These are phyloP conservation scores for Trichoderma asperelloides DNA, from an alignment of 495 filamentous ascomycete species.

Conservation along the genomic window DNA sequence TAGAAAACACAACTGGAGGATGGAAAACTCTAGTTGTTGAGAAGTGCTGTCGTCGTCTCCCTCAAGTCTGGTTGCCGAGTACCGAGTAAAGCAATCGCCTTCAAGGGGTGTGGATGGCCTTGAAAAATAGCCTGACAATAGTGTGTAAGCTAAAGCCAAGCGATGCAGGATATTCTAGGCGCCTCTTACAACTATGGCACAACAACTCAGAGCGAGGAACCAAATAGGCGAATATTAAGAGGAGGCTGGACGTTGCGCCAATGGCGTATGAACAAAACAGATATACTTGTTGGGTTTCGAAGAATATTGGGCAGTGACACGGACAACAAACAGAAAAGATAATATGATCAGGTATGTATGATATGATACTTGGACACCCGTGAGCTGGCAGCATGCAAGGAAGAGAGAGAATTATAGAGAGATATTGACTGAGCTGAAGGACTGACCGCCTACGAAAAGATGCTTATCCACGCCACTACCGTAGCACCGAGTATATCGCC, in stretches of 20 bases:
- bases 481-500: slow-evolving; percentile 4
- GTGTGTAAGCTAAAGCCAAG: neutral
- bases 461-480: neutral
- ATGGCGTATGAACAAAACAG: neutral
- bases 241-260: neutral
- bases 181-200: neutral
- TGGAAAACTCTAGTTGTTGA: neutral
- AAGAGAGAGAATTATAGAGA: neutral
- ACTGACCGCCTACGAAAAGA: neutral
- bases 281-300: neutral
- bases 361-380: neutral
- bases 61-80: neutral
- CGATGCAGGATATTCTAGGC: neutral
- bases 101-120: neutral
- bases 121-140: neutral
- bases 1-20: neutral
- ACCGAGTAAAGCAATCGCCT: neutral
- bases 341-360: too few relatives aligned
- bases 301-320: neutral
- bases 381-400: neutral
- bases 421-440: neutral
- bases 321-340: neutral
- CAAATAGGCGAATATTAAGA: neutral
- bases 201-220: neutral
- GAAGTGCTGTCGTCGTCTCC: neutral